A percentile compares a stretch with the other conserved stretches of the same genome.
Evolutionary conservation across 306 rosid species (phyloP).

Genomic region (Prunus fruticosa): DNA sequence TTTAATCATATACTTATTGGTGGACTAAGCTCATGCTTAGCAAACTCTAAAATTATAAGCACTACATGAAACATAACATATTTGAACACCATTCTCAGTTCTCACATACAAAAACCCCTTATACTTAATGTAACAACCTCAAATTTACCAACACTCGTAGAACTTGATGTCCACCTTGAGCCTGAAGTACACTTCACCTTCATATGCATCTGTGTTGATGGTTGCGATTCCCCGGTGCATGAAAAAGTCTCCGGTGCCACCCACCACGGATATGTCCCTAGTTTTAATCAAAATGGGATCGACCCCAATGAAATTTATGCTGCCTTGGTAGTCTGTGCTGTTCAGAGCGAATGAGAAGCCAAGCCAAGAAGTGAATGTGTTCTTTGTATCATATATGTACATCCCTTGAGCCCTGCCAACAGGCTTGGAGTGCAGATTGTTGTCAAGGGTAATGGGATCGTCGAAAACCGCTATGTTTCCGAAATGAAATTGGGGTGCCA

Average conservation of each 20-base stretch:
- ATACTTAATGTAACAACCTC: background rate
- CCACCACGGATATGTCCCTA: slow-evolving; percentile 61
- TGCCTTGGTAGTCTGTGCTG: slow-evolving; percentile 42
- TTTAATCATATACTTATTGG: background rate
- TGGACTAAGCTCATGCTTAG: background rate
- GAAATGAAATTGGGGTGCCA: slow-evolving; percentile 49
- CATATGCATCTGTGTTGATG: slow-evolving; percentile 58
- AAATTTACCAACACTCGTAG: slow-evolving; percentile 60
- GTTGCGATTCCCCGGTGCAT: slow-evolving; percentile 79
- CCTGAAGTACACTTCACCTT: slow-evolving; percentile 76
- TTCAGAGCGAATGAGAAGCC: slow-evolving; percentile 60
- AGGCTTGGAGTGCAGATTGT: slow-evolving; percentile 61
- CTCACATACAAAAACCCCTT: background rate
- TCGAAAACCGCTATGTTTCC: slow-evolving; percentile 65
- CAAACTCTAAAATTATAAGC: background rate
- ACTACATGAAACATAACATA: background rate
- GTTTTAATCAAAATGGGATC: slow-evolving; percentile 55
- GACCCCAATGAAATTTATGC: slow-evolving; percentile 57
- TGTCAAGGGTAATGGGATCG: slow-evolving; percentile 73
- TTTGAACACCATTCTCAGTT: background rate
- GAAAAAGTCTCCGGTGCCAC: slow-evolving; percentile 86
- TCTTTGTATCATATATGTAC: slow-evolving; percentile 65
- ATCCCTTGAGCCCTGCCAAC: slow-evolving; percentile 82
- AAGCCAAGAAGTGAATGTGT: slow-evolving; percentile 63
- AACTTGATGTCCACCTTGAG: slow-evolving; percentile 61